These are phyloP conservation scores for Pseudocercospora crystallina DNA, from an alignment of 2,329 filamentous ascomycete species.

Conservation along the genomic window DNA sequence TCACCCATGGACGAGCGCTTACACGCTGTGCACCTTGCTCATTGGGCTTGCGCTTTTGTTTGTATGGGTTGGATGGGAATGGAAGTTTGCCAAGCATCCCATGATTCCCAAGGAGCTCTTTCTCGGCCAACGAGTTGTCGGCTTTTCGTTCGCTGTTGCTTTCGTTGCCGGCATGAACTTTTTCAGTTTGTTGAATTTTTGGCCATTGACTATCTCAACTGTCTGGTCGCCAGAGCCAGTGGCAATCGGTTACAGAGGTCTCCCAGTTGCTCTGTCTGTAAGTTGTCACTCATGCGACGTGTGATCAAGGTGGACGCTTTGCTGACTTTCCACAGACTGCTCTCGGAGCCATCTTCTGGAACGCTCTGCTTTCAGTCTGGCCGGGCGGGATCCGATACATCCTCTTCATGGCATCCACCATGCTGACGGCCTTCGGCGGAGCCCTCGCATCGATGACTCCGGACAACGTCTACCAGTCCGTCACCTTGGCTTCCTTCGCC, in stretches of 20 bases:
- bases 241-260: constrained; percentile 58
- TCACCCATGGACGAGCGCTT: constrained; percentile 40
- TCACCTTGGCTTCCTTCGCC: constrained; percentile 32
- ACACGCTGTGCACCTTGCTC: constrained; percentile 39
- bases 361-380: constrained; percentile 58
- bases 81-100: constrained; percentile 39
- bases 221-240: constrained; percentile 64
- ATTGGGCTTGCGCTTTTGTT: constrained; percentile 37
- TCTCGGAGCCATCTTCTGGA: constrained; percentile 56
- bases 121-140: constrained; percentile 33
- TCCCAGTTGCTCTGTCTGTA: constrained; percentile 60
- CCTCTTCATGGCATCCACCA: constrained; percentile 45
- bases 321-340: not conserved
- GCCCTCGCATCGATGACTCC: constrained; percentile 62
- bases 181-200: constrained; percentile 52
- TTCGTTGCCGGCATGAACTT: constrained; percentile 40
- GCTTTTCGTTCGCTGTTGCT: constrained; percentile 37
- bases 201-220: constrained; percentile 63
- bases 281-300: constrained; percentile 52
- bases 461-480: constrained; percentile 26
- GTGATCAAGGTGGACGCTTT: constrained; percentile 44
- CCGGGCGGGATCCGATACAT: constrained; percentile 59
- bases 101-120: constrained; percentile 40
- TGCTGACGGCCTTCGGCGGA: constrained; percentile 32
- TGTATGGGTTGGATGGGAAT: constrained; percentile 40